phyloP scores from a whole-genome alignment of 202 grass and related monocot genomes.

The Panicum hallii region DNA sequence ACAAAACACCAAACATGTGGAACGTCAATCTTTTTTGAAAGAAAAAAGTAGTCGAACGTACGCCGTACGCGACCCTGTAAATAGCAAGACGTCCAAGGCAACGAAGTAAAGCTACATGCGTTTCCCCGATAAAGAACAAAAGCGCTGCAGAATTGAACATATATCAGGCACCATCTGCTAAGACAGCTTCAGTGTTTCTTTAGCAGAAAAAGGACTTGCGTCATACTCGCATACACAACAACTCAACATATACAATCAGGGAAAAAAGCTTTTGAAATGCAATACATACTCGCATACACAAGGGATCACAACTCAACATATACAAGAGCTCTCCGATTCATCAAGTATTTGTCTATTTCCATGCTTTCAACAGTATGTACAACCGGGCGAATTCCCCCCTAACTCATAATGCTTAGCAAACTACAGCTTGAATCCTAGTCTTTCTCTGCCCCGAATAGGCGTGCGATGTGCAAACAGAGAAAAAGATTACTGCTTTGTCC shows the following conservation, averaged over 20 bases:
- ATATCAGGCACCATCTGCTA: background rate
- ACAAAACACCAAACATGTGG: too few relatives aligned
- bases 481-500: background rate
- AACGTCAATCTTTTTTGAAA: too few relatives aligned
- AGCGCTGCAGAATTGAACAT: background rate
- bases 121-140: background rate
- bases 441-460: background rate
- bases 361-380: slow-evolving; percentile 24
- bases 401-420: background rate
- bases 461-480: background rate
- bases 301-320: too few relatives aligned
- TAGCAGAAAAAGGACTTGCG: background rate
- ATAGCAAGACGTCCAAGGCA: background rate
- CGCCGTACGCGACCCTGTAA: too few relatives aligned
- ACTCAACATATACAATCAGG: background rate
- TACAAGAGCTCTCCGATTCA: too few relatives aligned
- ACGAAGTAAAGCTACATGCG: background rate
- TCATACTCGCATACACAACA: too few relatives aligned
- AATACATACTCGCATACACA: background rate
- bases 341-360: slow-evolving; percentile 22
- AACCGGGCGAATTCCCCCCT: background rate
- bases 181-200: background rate
- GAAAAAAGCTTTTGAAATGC: background rate
- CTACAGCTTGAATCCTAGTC: slow-evolving; percentile 3
- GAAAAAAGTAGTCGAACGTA: too few relatives aligned